These are phyloP conservation scores for Metschnikowia shivogae DNA, from an alignment of 805 yeast species.

Conservation along the genomic window DNA sequence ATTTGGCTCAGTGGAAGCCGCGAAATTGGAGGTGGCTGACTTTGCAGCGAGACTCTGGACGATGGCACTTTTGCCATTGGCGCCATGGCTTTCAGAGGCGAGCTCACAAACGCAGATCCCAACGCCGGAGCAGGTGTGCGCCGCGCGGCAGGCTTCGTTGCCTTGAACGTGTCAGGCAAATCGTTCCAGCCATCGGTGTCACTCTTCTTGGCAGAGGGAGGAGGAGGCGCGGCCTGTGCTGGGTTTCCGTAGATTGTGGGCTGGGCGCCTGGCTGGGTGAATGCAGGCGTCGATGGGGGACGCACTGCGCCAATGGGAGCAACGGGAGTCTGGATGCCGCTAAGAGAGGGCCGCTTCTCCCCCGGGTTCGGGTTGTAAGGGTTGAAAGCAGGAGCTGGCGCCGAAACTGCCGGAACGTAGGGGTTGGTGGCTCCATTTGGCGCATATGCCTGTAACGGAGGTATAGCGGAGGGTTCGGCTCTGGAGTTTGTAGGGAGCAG, in stretches of 20 bases:
- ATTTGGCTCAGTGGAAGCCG: constrained; percentile 4
- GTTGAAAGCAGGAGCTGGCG: constrained; percentile 15
- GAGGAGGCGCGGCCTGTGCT: constrained; percentile 10
- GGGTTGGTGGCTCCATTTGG: constrained; percentile 2
- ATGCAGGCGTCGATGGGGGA: constrained; percentile 14
- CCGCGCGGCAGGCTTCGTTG: constrained; percentile 29
- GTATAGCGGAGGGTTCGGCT: not conserved
- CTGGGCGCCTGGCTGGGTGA: constrained; percentile 5
- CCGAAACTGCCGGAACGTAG: constrained; percentile 12
- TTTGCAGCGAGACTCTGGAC: not conserved
- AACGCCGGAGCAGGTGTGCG: constrained; percentile 41
- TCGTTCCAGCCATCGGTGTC: constrained; percentile 73
- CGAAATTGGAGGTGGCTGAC: constrained; percentile 4
- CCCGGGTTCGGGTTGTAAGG: constrained; percentile 15
- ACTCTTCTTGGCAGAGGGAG: constrained; percentile 23
- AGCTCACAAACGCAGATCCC: constrained; percentile 1
- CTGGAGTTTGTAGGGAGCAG: not conserved
- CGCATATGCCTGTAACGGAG: not conserved
- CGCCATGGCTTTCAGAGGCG: constrained; percentile 4
- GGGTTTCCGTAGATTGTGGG: not conserved
- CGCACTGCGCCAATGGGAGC: constrained; percentile 4
- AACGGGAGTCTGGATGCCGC: not conserved
- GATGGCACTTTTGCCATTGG: not conserved
- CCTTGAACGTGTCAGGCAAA: constrained; percentile 50
- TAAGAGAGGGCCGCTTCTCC: constrained; percentile 9